phyloP scores from a whole-genome alignment of 2,329 filamentous ascomycete genomes.

The Fusarium oligoseptatum region DNA sequence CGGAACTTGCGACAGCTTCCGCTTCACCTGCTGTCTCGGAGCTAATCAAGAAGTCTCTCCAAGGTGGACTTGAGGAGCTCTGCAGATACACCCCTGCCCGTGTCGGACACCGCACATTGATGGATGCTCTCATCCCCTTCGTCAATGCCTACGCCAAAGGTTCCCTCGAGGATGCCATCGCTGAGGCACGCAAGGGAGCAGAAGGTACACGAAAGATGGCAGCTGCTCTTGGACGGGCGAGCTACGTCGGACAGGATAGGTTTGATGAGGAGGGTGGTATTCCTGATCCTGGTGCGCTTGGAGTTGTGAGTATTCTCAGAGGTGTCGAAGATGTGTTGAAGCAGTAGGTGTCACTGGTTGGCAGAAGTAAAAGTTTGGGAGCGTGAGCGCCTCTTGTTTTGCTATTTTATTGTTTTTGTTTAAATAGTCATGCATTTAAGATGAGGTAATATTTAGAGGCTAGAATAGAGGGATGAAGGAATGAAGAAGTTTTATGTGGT shows the following conservation, averaged over 20 bases:
- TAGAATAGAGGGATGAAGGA: not conserved
- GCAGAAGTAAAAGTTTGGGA: not conserved
- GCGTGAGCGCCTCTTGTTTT: not conserved
- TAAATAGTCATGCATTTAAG: not conserved
- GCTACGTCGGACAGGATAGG: constrained; percentile 81
- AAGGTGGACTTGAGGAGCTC: constrained; percentile 37
- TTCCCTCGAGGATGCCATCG: constrained; percentile 58
- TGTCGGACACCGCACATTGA: constrained; percentile 77
- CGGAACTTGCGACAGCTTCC: not conserved
- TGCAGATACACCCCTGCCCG: constrained; percentile 76
- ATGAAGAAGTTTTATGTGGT: not conserved
- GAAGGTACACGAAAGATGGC: constrained; percentile 80
- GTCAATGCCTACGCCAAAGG: constrained; percentile 65
- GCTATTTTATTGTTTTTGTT: not conserved
- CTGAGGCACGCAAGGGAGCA: constrained; percentile 56
- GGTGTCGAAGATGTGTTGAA: constrained; percentile 14
- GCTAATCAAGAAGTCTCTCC: constrained; percentile 32
- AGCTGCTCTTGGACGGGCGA: constrained; percentile 77
- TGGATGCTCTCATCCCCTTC: constrained; percentile 80
- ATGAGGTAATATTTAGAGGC: not conserved
- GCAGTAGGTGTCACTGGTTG: not conserved
- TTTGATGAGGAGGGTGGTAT: constrained; percentile 61
- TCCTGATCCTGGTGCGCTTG: constrained; percentile 76
- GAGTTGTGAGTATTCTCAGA: constrained; percentile 42
- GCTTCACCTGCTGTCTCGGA: not conserved